These are phyloP conservation scores for Mycena indigotica DNA, from an alignment of 768 basidiomycete species.

Conservation along the genomic window DNA sequence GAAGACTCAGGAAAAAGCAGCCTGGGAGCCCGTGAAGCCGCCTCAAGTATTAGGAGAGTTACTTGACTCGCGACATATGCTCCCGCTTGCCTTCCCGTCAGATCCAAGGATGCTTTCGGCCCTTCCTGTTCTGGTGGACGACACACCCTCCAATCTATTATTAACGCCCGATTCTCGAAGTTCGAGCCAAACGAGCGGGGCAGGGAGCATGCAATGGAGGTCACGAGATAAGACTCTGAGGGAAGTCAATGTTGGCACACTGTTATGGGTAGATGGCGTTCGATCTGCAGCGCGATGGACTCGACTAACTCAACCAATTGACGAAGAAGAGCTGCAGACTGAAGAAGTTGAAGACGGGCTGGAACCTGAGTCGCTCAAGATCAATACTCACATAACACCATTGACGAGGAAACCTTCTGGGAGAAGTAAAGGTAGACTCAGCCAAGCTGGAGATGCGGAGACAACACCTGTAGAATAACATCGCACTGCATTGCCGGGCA, in stretches of 20 bases:
- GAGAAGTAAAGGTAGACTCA: slow-evolving; percentile 56
- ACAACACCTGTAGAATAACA: slow-evolving; percentile 34
- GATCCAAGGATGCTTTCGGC: slow-evolving; percentile 79
- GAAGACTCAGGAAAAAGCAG: slow-evolving; percentile 57
- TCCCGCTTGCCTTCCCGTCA: slow-evolving; percentile 82
- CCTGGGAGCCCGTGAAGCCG: slow-evolving; percentile 78
- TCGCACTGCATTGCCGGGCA: slow-evolving; percentile 12
- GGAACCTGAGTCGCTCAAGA: slow-evolving; percentile 37
- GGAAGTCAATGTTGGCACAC: slow-evolving; percentile 56
- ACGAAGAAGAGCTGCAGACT: slow-evolving; percentile 44
- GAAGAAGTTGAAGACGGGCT: slow-evolving; percentile 37
- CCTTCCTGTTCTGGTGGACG: slow-evolving; percentile 48
- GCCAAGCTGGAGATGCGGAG: slow-evolving; percentile 42
- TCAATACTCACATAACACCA: slow-evolving; percentile 54
- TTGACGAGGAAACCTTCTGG: slow-evolving; percentile 68
- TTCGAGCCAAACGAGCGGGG: slow-evolving; percentile 42
- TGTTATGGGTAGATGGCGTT: slow-evolving; percentile 74
- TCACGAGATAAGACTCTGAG: slow-evolving; percentile 62
- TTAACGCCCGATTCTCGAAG: slow-evolving; percentile 36
- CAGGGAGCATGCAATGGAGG: slow-evolving; percentile 57
- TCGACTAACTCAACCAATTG: slow-evolving; percentile 40
- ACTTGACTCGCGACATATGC: slow-evolving; percentile 90
- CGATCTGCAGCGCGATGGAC: slow-evolving; percentile 65
- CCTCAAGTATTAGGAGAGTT: slow-evolving; percentile 88
- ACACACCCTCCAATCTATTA: slow-evolving; percentile 31